Base-by-base conservation (phyloP, 2,329 filamentous ascomycete species). In the Pestalotiopsis fici region DNA sequence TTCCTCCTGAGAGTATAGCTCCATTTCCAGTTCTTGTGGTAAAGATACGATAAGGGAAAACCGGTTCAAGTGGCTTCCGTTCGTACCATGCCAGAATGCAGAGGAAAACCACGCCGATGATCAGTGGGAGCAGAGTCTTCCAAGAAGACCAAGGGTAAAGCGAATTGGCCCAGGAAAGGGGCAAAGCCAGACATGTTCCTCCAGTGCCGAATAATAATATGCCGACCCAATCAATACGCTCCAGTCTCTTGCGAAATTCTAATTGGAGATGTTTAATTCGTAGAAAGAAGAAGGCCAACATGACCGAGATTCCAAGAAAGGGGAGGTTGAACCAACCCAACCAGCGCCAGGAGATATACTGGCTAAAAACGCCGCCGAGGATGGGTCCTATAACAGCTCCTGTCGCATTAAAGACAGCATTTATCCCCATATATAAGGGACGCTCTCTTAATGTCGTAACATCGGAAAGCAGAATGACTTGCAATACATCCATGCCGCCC, bases 31-130 rank as follows among this genome's bases (percentile, higher is more conserved):
- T 77, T 3, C 65, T 64, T 7, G 69, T 72, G 13, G 57, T 50
- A 61, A 81, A 77, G 12, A 81, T 62, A 3, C 74, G 75, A 65
- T 76, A 70, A 1, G 79, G 79, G 9, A 81, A 27, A 4, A 80
- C 69, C 0, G 78, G 76, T 21, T 69, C 71, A 4, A 65, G 64
- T 18, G 47, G 47, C 43, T 69, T 72, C 4, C 68, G 37, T 66
- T 80, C 78, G 64, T 76, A 78, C 28, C 28, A 31, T 0, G 27
- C 74, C 65, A 81, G 80, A 1, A 61, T 47, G 7, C 70, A 65
- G 4, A 79, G 72, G 3, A 76, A 27, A 3, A 73, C 43, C 1
- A 71, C 39, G 2, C 79, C 79, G n/a, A 79, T 63, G 3, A 78
- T 27, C 12, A 81, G 31, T 0, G 78, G 77, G 4, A 79, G 59